Evolutionary conservation across 202 grass and related monocot species (phyloP).

Genomic region (Brachypodium distachyon): DNA sequence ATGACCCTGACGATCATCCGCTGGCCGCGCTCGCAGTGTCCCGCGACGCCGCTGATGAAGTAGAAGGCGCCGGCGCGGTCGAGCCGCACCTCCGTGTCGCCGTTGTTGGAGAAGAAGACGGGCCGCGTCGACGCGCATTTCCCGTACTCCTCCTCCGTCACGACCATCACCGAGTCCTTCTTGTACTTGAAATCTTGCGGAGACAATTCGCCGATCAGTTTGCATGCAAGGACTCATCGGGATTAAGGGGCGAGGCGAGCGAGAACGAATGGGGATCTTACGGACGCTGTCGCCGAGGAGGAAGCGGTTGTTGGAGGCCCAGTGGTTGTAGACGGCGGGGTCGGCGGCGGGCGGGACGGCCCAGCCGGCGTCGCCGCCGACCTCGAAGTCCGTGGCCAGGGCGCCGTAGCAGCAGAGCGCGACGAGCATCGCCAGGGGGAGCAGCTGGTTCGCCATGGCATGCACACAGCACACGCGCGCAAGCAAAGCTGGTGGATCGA

Average conservation of each 20-base stretch:
- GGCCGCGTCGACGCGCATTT: conserved; percentile 54
- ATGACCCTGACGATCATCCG: conserved; percentile 65
- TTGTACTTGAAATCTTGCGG: conserved; percentile 91
- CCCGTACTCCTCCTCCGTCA: conserved; percentile 66
- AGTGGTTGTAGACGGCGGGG: conserved; percentile 44
- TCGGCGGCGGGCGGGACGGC: conserved; percentile 29
- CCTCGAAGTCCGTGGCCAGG: conserved; percentile 50
- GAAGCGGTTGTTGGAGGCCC: conserved; percentile 87
- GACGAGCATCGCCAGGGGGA: neutral
- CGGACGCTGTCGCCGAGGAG: conserved; percentile 66
- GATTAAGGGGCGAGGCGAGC: too few relatives aligned
- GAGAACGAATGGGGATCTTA: too few relatives aligned
- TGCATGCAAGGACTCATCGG: too few relatives aligned
- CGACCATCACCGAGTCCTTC: conserved; percentile 74
- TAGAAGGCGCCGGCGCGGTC: conserved; percentile 42
- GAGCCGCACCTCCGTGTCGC: conserved; percentile 42
- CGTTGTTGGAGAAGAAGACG: conserved; percentile 82
- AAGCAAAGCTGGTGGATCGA: too few relatives aligned
- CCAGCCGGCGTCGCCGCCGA: conserved; percentile 65
- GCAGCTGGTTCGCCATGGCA: neutral
- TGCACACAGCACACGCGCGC: too few relatives aligned
- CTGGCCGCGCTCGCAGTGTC: conserved; percentile 75
- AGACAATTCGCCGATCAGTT: too few relatives aligned
- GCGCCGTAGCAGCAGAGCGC: neutral
- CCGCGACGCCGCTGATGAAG: conserved; percentile 65